phyloP scores from a whole-genome alignment of 2,329 filamentous ascomycete genomes.

The Emergomyces pasteurianus region DNA sequence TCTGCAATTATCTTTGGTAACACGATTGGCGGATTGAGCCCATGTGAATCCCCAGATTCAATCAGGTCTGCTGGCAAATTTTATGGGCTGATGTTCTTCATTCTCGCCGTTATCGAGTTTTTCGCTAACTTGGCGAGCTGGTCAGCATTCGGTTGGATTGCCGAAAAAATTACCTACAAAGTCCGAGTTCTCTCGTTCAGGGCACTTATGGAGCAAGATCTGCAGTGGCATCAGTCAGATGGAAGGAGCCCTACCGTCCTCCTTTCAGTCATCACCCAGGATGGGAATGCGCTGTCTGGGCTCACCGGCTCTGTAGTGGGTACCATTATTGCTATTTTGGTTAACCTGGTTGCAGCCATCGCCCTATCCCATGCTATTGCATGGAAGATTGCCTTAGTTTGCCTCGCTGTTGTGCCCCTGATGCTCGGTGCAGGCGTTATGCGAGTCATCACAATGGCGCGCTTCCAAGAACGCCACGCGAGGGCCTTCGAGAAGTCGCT shows the following conservation, averaged over 20 bases:
- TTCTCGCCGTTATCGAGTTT: constrained; percentile 48
- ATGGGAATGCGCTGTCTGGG: constrained; percentile 54
- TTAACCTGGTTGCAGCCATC: constrained; percentile 58
- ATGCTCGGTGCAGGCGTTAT: constrained; percentile 58
- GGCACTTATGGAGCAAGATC: constrained; percentile 52
- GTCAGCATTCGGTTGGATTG: constrained; percentile 45
- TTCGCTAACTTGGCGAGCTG: constrained; percentile 51
- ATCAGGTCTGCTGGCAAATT: constrained; percentile 42
- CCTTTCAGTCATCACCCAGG: constrained; percentile 56
- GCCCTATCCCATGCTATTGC: constrained; percentile 58
- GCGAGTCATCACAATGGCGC: constrained; percentile 50
- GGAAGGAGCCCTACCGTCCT: constrained; percentile 50
- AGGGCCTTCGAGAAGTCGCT: constrained; percentile 41
- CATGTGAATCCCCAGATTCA: constrained; percentile 37
- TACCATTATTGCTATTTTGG: constrained; percentile 53
- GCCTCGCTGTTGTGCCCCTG: constrained; percentile 55
- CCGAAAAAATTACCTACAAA: constrained; percentile 53
- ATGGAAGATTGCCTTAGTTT: constrained; percentile 66
- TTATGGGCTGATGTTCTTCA: constrained; percentile 48
- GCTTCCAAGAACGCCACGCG: constrained; percentile 44
- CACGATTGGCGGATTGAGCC: constrained; percentile 45
- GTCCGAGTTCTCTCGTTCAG: constrained; percentile 53
- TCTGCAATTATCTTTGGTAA: constrained; percentile 50
- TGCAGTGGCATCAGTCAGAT: constrained; percentile 59
- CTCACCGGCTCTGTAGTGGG: constrained; percentile 61